Conservation (phyloP, 148 eudicot genomes). For the Vaccinium macrocarpon region DNA sequence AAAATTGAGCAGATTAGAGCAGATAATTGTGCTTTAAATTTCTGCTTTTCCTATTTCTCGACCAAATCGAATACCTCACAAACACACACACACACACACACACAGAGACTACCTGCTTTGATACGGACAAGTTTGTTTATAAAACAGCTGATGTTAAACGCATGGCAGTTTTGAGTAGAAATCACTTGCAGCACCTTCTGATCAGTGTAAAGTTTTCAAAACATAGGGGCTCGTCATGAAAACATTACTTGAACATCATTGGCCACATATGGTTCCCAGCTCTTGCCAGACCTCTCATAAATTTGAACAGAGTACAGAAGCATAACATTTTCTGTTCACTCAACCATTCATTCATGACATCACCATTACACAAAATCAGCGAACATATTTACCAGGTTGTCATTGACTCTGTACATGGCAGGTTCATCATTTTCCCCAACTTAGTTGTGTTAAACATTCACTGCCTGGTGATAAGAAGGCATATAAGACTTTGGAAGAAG, state of each 20-base stretch:
- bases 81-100: not conserved
- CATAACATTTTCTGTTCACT: not conserved
- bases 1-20: not conserved
- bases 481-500: not conserved
- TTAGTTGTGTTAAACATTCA: constrained; percentile 68
- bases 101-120: constrained; percentile 62
- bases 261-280: constrained; percentile 82
- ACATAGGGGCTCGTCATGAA: constrained; percentile 97
- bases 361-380: not conserved
- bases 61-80: not conserved
- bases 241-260: constrained; percentile 65
- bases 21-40: not conserved
- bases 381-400: constrained; percentile 64
- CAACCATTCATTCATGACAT: not conserved
- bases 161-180: not conserved
- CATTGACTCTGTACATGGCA: constrained; percentile 78
- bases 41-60: not conserved
- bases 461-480: constrained; percentile 44
- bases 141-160: not conserved
- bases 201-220: constrained; percentile 55
- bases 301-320: constrained; percentile 61
- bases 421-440: constrained; percentile 73
- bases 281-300: constrained; percentile 81
- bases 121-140: constrained; percentile 75
- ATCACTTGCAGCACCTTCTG: constrained; percentile 21